Evolutionary conservation across 1,284 basidiomycete species (phyloP).

Genomic region (Cutaneotrichosporon cutaneum): DNA sequence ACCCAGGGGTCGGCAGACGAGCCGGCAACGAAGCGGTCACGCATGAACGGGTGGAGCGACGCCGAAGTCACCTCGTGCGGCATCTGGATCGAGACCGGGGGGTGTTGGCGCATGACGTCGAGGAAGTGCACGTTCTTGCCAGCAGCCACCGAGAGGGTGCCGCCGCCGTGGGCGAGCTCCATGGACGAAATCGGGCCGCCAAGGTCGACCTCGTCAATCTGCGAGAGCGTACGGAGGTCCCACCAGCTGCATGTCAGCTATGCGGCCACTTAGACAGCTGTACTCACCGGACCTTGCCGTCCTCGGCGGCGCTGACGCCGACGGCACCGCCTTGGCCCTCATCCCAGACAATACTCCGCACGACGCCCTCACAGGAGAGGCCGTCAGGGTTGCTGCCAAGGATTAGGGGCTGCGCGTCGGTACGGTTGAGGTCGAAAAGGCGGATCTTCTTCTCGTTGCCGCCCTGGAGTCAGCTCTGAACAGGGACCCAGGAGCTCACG

Average conservation of each 20-base stretch:
- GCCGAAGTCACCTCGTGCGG: slow-evolving; percentile 85
- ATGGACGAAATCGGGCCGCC: slow-evolving; percentile 84
- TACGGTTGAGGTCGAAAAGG: slow-evolving; percentile 82
- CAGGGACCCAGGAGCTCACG: slow-evolving; percentile 25
- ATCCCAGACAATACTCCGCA: slow-evolving; percentile 92
- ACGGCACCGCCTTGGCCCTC: slow-evolving; percentile 65
- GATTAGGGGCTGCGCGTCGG: slow-evolving; percentile 78
- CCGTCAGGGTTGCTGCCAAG: slow-evolving; percentile 63
- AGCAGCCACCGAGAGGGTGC: slow-evolving; percentile 82
- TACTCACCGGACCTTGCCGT: slow-evolving; percentile 80
- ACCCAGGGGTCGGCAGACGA: slow-evolving; percentile 92
- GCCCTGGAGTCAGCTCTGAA: slow-evolving; percentile 60
- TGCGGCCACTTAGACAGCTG: neutral
- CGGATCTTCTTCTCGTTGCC: slow-evolving; percentile 97
- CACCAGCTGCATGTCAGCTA: slow-evolving; percentile 73
- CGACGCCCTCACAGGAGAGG: slow-evolving; percentile 71
- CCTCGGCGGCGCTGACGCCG: slow-evolving; percentile 86
- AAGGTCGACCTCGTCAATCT: slow-evolving; percentile 71
- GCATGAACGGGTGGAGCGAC: slow-evolving; percentile 81
- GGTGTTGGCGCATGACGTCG: slow-evolving; percentile 58
- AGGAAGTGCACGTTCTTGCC: slow-evolving; percentile 87
- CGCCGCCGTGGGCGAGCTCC: slow-evolving; percentile 82
- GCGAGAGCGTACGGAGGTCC: slow-evolving; percentile 77
- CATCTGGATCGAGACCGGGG: slow-evolving; percentile 57
- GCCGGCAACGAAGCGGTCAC: slow-evolving; percentile 92